Evolutionary conservation across 768 basidiomycete genomes (phyloP).

Genomic region (Lactarius hengduanensis): DNA sequence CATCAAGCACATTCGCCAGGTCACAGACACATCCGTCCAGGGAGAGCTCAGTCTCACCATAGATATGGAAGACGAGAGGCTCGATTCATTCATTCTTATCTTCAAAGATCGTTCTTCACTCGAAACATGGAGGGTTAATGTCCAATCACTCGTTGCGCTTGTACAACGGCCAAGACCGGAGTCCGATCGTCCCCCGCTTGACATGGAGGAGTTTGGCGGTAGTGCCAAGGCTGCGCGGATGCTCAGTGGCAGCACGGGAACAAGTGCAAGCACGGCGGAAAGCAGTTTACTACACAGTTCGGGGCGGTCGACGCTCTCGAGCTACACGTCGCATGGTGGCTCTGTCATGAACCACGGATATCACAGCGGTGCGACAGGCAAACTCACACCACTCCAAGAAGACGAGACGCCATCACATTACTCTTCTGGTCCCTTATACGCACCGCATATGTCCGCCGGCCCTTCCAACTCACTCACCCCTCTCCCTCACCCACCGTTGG

Average conservation of each 20-base stretch:
- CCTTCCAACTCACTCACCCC: conserved; percentile 80
- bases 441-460: conserved; percentile 66
- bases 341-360: conserved; percentile 26
- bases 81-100: conserved; percentile 94
- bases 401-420: conserved; percentile 23
- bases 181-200: conserved; percentile 34
- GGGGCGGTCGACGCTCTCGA: conserved; percentile 68
- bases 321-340: conserved; percentile 54
- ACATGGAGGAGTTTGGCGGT: conserved; percentile 71
- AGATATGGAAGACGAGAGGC: conserved; percentile 92
- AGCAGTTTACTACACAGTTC: conserved; percentile 65
- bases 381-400: conserved; percentile 30
- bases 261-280: conserved; percentile 51
- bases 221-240: conserved; percentile 74
- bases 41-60: conserved; percentile 94
- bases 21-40: conserved; percentile 72
- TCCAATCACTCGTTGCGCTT: conserved; percentile 71
- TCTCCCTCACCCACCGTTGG: conserved; percentile 82
- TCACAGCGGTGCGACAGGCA: conserved; percentile 20
- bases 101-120: conserved; percentile 90
- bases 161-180: conserved; percentile 53
- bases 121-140: conserved; percentile 84
- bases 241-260: conserved; percentile 73
- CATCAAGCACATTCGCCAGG: conserved; percentile 88
- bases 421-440: conserved; percentile 22